Percentiles rank a stretch among this genome's conserved stretches.
phyloP scores from a whole-genome alignment of 2,329 filamentous ascomycete genomes.

The Phyllosticta capitalensis region DNA sequence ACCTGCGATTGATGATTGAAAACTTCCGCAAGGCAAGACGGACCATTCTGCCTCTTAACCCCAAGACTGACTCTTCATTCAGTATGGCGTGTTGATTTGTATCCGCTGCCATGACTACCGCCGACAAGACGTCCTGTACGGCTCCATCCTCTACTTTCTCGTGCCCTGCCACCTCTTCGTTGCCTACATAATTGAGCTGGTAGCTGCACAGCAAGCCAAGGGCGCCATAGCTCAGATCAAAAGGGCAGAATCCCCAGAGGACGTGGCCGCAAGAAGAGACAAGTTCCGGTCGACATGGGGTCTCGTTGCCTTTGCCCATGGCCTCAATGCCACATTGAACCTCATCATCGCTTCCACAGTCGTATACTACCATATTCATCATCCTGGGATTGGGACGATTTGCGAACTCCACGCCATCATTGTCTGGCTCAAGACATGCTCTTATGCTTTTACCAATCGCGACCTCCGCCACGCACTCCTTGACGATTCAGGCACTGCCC shows the following conservation, averaged over 20 bases:
- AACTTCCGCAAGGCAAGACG: slow-evolving; percentile 79
- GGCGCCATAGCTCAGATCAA: slow-evolving; percentile 51
- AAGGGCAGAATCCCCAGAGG: slow-evolving; percentile 33
- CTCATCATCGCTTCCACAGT: slow-evolving; percentile 71
- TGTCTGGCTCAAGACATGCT: slow-evolving; percentile 92
- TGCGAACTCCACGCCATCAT: slow-evolving; percentile 88
- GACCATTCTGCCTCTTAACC: slow-evolving; percentile 4
- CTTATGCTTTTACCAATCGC: slow-evolving; percentile 92
- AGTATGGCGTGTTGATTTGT: slow-evolving; percentile 94
- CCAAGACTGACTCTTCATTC: slow-evolving; percentile 14
- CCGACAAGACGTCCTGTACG: slow-evolving; percentile 64
- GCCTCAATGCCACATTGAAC: slow-evolving; percentile 72
- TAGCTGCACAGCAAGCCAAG: slow-evolving; percentile 70
- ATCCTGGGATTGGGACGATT: slow-evolving; percentile 85
- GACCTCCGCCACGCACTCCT: slow-evolving; percentile 87
- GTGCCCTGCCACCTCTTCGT: slow-evolving; percentile 87
- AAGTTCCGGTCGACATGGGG: slow-evolving; percentile 68
- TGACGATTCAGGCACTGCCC: slow-evolving; percentile 40
- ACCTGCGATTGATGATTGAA: slow-evolving; percentile 88
- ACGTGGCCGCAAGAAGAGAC: slow-evolving; percentile 50
- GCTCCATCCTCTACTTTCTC: slow-evolving; percentile 68
- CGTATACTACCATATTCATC: slow-evolving; percentile 85
- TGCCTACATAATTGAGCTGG: slow-evolving; percentile 80
- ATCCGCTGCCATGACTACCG: slow-evolving; percentile 83
- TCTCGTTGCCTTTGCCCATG: slow-evolving; percentile 69